Base-by-base conservation (phyloP, 2,329 filamentous ascomycete genomes). In the Fusarium liriodendri region DNA sequence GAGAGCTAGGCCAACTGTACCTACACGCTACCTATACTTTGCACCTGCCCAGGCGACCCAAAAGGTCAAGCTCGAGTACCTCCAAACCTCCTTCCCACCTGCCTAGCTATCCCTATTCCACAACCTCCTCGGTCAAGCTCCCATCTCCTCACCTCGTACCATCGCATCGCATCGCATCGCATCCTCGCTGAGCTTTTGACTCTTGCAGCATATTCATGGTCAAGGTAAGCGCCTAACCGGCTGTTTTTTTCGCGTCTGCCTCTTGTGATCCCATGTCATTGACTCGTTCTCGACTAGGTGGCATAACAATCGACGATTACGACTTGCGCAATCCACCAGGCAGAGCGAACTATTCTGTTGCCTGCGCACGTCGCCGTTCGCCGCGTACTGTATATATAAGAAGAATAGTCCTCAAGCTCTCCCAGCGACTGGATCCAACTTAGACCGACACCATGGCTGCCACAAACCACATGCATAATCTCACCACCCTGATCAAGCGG, bases 401-500 rank as follows among this genome's bases (percentile, higher is more conserved):
- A 32, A 27, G 47, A n/a, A n/a, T 52, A 54, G 9, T 25, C 32
- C 40, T 38, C 62, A 59, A 45, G 16, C 55, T 22, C 40, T 60
- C 20, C 57, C 11, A 45, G 52, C 11, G 27, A 10, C 10, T 18
- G 33, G 60, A 58, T 14, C 52, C 42, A 54, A 58, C 58, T 29
- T 16, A 35, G 11, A 22, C 57, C 55, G 18, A 35, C 68, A 84
- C 70, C 73, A 95, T 95, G 93, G 90, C 92, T 76, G 91, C 91
- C 76, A 86, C 91, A 72, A 94, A 89, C 85, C 94, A 95, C 80
- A 98, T 98, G 95, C 92, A 98, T 85, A 98, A 98, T 82, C 87
- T 99, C 73, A 97, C 95, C 38, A 99, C 97, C 64, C 90, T 99
- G 80, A 98, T 99, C 87, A 99, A 99, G 90, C 92, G 97, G 97